Base-by-base conservation (phyloP, 2,329 filamentous ascomycete genomes). In the Helminthosporium solani region DNA sequence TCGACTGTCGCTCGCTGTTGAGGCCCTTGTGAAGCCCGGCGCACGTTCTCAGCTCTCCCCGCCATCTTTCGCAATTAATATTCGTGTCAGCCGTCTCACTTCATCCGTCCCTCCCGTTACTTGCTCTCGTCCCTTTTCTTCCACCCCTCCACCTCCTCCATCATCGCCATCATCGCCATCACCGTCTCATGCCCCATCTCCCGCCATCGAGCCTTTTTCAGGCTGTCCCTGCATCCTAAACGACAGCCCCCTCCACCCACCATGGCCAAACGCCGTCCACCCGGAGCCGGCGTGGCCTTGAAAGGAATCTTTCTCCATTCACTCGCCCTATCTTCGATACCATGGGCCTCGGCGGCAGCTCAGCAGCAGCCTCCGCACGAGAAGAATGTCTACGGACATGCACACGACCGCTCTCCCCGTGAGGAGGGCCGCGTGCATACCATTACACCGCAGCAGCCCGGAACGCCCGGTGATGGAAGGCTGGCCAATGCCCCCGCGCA, bases 221-320 rank as follows among this genome's bases (percentile, higher is more conserved):
- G 64, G 52, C 58, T 53, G 21, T 47, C 57, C 25, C 43, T 34
- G 39, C 57, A 56, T 31, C 28, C 7, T 31, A 31, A 12, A 31
- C 28, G 35, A 33, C 50, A 20, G 23, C 40, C 25, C 33, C 33
- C 33, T 46, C 52, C 33, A 33, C 33, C 47, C 52, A 58, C 52
- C 49, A 71, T 71, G 68, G 67, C 68, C 51, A 67, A 66, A 54
- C 68, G 66, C 60, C 66, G 68, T 60, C 68, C 68, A 61, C 68
- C 67, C 52, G 66, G 67, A 58, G 64, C 63, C 57, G 63, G 63
- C 61, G 61, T 64, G 58, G 65, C 63, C 50, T 55, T 70, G 46
- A 25, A 25, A 25, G 61, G 58, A 48, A 60, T 55, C 40, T 49
- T 33, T 51, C 68, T 42, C 36, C 23, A 27, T 55, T 72, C 49